These are phyloP conservation scores for Cladophialophora yegresii DNA, from an alignment of 2,329 filamentous ascomycete genomes.

Conservation along the genomic window DNA sequence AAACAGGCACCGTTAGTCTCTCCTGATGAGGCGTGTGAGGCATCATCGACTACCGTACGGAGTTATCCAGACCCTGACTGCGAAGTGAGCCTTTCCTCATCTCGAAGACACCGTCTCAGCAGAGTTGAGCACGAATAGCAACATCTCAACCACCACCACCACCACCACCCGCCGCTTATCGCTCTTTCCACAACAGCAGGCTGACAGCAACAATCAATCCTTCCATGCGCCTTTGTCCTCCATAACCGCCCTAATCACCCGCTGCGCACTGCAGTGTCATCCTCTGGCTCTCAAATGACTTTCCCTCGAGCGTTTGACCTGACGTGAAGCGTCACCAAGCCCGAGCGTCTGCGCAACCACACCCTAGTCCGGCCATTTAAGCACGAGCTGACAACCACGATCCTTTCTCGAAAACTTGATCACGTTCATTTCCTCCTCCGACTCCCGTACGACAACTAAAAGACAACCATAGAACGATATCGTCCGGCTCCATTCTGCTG, in stretches of 20 bases:
- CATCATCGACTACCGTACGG: neutral
- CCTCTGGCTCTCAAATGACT: conserved; percentile 1
- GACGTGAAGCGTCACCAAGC: conserved; percentile 17
- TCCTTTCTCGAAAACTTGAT: conserved; percentile 18
- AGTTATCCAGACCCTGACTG: conserved; percentile 1
- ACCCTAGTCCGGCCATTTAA: conserved; percentile 10
- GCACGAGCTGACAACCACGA: conserved; percentile 27
- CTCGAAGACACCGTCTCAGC: neutral
- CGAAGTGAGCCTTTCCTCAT: conserved; percentile 5
- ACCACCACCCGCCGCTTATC: conserved; percentile 10
- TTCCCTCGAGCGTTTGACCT: conserved; percentile 15
- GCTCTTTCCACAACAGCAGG: conserved; percentile 6
- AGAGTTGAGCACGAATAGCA: neutral
- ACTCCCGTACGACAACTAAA: neutral
- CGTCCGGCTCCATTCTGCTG: conserved; percentile 4
- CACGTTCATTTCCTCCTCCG: conserved; percentile 10
- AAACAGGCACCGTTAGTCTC: conserved; percentile 1
- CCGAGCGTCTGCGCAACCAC: conserved; percentile 24
- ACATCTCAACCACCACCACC: conserved; percentile 6
- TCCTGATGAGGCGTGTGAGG: neutral
- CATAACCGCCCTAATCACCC: neutral
- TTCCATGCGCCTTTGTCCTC: conserved; percentile 13
- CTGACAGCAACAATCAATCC: conserved; percentile 4
- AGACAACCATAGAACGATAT: neutral
- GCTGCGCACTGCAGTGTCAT: conserved; percentile 3